Base-by-base conservation (phyloP, 345 rosid genomes). In the Pistacia atlantica region DNA sequence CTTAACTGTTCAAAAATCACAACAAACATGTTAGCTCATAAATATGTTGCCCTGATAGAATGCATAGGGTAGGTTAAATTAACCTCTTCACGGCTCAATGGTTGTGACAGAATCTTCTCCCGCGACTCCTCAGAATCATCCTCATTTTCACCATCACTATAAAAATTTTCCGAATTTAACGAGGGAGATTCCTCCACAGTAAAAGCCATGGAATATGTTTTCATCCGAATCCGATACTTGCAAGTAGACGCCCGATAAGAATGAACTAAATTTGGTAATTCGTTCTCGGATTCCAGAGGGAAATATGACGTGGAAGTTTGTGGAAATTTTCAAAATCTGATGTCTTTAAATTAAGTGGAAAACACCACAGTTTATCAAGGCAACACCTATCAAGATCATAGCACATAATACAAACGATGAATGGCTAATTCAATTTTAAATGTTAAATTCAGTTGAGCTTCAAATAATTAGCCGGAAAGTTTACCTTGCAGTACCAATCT, bases 21-120 rank as follows among this genome's bases (percentile, higher is more conserved):
- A 80, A 35, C 17, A 79, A 58, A 57, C 5, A 37, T 13, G 51
- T 57, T 48, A 74, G 77, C 57, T 28, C 65, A 17, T 48, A 68
- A 72, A 52, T 6, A 4, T 54, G 4, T 17, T 66, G 8, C 1
- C 1, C 46, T 58, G 4, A 28, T 51, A 13, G 45, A 45, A 52
- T 13, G 71, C 16, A 73, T 17, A 20, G 25, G 31, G 37, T 49
- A 35, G 55, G 25, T 38, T 14, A 67, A 76, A 62, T 67, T 80
- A 77, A 90, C 97, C 90, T 91, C 90, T 0, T 87, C 91, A 62
- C 85, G 85, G 73, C 80, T 77, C 79, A 91, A 69, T 54, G 92
- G 90, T 72, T 83, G 83, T 65, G 86, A 69, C 71, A 82, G 76
- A 79, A 77, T 77, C 52, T 86, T 82, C 17, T 82, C 79, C 10